A percentile compares a stretch with the other conserved stretches of the same genome.
Evolutionary conservation across 225 moss, liverwort and hornwort species (phyloP).

Genomic region (Straminergon stramineum): DNA sequence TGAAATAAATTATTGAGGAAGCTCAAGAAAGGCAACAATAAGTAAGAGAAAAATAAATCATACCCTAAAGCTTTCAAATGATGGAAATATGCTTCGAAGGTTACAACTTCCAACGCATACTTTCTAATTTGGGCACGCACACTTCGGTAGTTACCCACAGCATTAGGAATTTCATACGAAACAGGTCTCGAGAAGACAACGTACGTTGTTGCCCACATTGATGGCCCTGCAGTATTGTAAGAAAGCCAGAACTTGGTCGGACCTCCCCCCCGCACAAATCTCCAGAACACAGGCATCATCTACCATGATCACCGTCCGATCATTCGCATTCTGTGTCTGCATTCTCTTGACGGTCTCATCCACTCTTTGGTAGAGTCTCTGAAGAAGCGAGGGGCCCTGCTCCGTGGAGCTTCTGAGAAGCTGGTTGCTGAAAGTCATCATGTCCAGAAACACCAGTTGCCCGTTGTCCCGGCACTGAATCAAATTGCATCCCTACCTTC

Average conservation of each 20-base stretch:
- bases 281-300: conserved; percentile 82
- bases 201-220: conserved; percentile 30
- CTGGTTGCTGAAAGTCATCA: conserved; percentile 14
- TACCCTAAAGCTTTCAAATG: neutral
- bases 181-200: neutral
- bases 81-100: neutral
- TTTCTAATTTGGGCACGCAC: neutral
- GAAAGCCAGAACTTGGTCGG: conserved; percentile 58
- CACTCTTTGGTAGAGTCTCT: conserved; percentile 23
- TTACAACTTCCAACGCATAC: neutral
- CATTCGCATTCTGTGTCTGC: conserved; percentile 21
- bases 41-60: neutral
- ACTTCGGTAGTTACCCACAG: neutral
- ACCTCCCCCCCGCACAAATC: conserved; percentile 57
- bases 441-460: conserved; percentile 58
- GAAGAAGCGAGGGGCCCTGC: conserved; percentile 12
- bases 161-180: neutral
- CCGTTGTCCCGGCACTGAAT: conserved; percentile 57
- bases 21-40: neutral
- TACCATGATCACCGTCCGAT: conserved; percentile 41
- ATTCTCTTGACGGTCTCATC: conserved; percentile 17
- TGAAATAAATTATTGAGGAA: neutral
- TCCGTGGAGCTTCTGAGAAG: neutral
- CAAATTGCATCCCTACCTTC: conserved; percentile 79
- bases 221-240: conserved; percentile 85